Conservation (phyloP, 2,329 filamentous ascomycete genomes). For the Lecanicillium sp. region DNA sequence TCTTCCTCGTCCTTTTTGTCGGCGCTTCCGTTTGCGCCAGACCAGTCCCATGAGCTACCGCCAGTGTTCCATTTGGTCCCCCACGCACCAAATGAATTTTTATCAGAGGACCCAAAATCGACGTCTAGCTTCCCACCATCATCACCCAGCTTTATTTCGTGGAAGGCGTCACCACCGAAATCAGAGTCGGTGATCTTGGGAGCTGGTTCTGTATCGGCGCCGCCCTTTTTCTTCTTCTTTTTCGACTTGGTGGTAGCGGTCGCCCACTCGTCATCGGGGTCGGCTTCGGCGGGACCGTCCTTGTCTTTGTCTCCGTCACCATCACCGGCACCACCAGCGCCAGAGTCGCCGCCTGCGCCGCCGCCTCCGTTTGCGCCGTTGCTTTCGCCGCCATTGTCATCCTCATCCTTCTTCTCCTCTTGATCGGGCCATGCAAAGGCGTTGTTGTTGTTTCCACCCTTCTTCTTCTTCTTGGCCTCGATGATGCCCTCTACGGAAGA, state of each 20-base stretch:
- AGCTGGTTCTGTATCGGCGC: slow-evolving; percentile 17
- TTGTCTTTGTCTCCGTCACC: slow-evolving; percentile 27
- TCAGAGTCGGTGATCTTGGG: slow-evolving; percentile 23
- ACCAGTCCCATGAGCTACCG: slow-evolving; percentile 37
- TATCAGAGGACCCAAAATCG: slow-evolving; percentile 39
- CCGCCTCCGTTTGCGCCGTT: slow-evolving; percentile 16
- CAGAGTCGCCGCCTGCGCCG: slow-evolving; percentile 11
- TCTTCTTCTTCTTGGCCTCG: slow-evolving; percentile 14
- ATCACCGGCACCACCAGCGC: slow-evolving; percentile 22
- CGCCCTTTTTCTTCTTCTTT: slow-evolving; percentile 33
- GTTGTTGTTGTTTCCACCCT: background rate
- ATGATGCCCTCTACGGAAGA: slow-evolving; percentile 11
- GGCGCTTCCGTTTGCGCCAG: slow-evolving; percentile 23
- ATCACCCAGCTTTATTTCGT: slow-evolving; percentile 59
- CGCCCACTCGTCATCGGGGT: slow-evolving; percentile 25
- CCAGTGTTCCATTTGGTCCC: slow-evolving; percentile 52
- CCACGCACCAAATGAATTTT: slow-evolving; percentile 47
- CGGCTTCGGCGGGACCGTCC: slow-evolving; percentile 27
- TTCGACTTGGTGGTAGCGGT: slow-evolving; percentile 16
- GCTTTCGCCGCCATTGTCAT: slow-evolving; percentile 7
- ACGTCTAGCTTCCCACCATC: slow-evolving; percentile 51
- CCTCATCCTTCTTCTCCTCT: slow-evolving; percentile 8
- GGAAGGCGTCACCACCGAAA: slow-evolving; percentile 45
- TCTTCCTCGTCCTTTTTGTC: slow-evolving; percentile 33
- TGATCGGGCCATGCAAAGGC: slow-evolving; percentile 9